Evolutionary conservation across 345 rosid genomes (phyloP).

Genomic region (Syzygium oleosum): DNA sequence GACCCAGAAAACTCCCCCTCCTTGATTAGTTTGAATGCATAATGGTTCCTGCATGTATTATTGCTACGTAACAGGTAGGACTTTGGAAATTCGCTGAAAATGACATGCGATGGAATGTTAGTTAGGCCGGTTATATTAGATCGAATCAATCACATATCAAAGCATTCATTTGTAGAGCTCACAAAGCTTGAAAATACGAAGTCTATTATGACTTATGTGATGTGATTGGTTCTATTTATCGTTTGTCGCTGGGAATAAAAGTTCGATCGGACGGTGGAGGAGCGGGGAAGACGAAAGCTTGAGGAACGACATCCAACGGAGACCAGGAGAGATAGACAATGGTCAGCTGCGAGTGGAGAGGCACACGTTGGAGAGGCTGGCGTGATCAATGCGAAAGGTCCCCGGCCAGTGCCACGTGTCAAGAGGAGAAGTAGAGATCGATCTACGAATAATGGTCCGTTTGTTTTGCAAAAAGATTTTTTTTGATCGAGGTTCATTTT

Average conservation of each 20-base stretch:
- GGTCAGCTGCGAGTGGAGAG: background rate
- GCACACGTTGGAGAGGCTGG: background rate
- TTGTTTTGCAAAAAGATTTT: too few species aligned
- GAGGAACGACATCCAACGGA: background rate
- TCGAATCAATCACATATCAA: background rate
- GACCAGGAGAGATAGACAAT: background rate
- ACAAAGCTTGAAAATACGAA: background rate
- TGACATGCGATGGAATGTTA: background rate
- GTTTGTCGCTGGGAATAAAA: background rate
- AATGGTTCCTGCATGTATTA: background rate
- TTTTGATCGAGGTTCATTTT: too few species aligned
- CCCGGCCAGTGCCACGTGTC: conserved; percentile 33
- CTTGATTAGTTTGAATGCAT: background rate
- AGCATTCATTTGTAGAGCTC: background rate
- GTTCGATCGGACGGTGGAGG: background rate
- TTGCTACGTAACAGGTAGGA: background rate
- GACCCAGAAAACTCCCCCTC: background rate
- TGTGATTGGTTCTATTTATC: background rate
- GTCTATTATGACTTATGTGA: background rate
- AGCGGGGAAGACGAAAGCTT: background rate
- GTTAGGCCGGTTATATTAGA: rapidly evolving
- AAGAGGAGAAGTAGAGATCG: conserved; percentile 4
- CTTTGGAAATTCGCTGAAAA: background rate
- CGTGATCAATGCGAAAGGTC: background rate
- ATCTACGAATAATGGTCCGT: too few species aligned